Base-by-base conservation (phyloP, 2,329 filamentous ascomycete genomes). In the Epichloe sibirici region DNA sequence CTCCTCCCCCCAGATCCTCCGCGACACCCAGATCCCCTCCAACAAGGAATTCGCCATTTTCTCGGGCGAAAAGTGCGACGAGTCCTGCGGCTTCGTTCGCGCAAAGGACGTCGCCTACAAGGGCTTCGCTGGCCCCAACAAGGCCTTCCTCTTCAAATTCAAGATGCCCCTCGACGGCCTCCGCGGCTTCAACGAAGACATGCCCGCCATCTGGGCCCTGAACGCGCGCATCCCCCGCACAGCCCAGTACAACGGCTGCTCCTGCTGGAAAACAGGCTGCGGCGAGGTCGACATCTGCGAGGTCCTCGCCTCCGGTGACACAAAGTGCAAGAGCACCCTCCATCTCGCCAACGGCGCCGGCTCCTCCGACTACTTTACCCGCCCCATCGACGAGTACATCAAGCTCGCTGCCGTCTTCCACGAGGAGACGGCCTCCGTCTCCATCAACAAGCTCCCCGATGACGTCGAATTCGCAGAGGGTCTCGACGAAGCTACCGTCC, bases 271-370 rank as follows among this genome's bases (percentile, higher is more conserved):
- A 12, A 73, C 69, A 63, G 61, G 79, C 39, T 90, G 86, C 63
- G 86, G 85, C 60, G 87, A 91, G 69, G 79, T 86, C 56, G 87
- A 91, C 62, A 74, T 90, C 51, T 82, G 85, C 61, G 87, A 90
- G 69, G 75, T 87, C 25, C 78, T 90, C 42, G 73, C 76, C 55
- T 65, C 74, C 1, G 86, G 85, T 31, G 80, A 84, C 64, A 74
- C 71, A 44, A 80, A 80, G 61, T 78, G 80, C 68, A 89, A 86
- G 70, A 82, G 81, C 40, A 87, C 85, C 15, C 73, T 89, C 60
- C 86, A 90, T 68, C 70, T 75, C 56, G 77, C 80, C 57, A 71
- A 77, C 48, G 72, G 78, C 31, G 83, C 79, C 37, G 85, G 85
- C 50, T 80, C 82, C 63, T 82, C 79, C 34, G 81, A 90, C 67